These are phyloP conservation scores for Arabidopsis hybrid DNA, from an alignment of 441 rosid species.

Conservation along the genomic window DNA sequence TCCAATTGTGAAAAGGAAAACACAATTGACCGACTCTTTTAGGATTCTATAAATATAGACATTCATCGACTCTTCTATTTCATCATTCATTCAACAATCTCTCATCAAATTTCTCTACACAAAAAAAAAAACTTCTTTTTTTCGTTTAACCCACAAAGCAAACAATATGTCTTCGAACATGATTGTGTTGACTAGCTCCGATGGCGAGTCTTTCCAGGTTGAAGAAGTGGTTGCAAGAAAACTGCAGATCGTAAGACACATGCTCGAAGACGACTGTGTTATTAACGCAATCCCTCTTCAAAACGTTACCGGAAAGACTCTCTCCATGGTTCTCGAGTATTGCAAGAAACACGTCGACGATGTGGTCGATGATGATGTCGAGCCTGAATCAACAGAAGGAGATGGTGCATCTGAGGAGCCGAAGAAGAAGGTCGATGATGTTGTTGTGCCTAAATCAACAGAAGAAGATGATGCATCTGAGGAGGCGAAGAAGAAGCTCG, in stretches of 20 bases:
- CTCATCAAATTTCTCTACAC: background rate
- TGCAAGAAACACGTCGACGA: background rate
- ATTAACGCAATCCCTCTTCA: slow-evolving; percentile 47
- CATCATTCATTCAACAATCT: background rate
- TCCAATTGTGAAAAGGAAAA: background rate
- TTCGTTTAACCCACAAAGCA: background rate
- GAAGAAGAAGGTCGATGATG: too few relatives aligned
- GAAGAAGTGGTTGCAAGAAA: slow-evolving; percentile 53
- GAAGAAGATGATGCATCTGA: background rate
- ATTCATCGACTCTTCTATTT: background rate
- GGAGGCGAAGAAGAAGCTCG: slow-evolving; percentile 35
- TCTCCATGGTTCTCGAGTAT: slow-evolving; percentile 31
- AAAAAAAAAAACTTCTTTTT: background rate
- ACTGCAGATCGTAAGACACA: slow-evolving; percentile 49
- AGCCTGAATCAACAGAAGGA: too few relatives aligned
- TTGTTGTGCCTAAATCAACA: background rate
- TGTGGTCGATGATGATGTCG: too few relatives aligned
- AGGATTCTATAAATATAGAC: background rate
- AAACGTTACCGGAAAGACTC: slow-evolving; percentile 47
- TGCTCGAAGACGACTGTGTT: slow-evolving; percentile 55
- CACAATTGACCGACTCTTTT: background rate
- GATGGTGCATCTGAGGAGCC: too few relatives aligned
- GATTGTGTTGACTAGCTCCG: slow-evolving; percentile 10
- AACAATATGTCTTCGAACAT: background rate
- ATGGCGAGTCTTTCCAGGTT: slow-evolving; percentile 36